Conservation (phyloP, 306 rosid genomes). For the Senna siamea region DNA sequence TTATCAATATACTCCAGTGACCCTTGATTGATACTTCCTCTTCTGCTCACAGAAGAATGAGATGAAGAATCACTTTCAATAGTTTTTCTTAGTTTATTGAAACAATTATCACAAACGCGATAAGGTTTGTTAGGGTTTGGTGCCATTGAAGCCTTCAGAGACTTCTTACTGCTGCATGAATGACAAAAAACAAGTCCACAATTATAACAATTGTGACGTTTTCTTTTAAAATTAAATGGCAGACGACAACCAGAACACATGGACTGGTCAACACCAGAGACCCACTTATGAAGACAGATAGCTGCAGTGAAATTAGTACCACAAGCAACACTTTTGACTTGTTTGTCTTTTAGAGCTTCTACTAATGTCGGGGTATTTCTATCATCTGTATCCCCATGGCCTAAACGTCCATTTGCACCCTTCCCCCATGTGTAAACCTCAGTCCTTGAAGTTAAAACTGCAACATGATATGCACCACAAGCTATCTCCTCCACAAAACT, state of each 20-base stretch:
- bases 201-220: conserved; percentile 95
- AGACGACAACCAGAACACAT: conserved; percentile 98
- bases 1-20: conserved; percentile 70
- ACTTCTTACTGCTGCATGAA: conserved; percentile 96
- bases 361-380: conserved; percentile 77
- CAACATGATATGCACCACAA: conserved; percentile 98
- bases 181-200: conserved; percentile 99
- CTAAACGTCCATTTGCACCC: conserved; percentile 98
- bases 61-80: conserved; percentile 78
- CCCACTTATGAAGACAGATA: conserved; percentile 99
- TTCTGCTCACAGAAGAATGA: conserved; percentile 82
- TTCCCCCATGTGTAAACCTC: conserved; percentile 99
- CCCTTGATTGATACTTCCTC: conserved; percentile 88
- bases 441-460: conserved; percentile 92
- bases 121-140: conserved; percentile 98
- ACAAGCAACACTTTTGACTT: conserved; percentile 93
- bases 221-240: conserved; percentile 94
- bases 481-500: conserved; percentile 96
- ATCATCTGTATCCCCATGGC: conserved; percentile 93
- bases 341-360: conserved; percentile 94
- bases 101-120: conserved; percentile 98
- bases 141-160: conserved; percentile 97
- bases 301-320: conserved; percentile 95
- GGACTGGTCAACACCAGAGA: conserved; percentile 97
- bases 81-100: conserved; percentile 74